A percentile compares a stretch with the other conserved stretches of the same genome.
These are phyloP conservation scores for Eragrostis nindensis DNA, from an alignment of 176 grass and related monocot species.

Conservation along the genomic window DNA sequence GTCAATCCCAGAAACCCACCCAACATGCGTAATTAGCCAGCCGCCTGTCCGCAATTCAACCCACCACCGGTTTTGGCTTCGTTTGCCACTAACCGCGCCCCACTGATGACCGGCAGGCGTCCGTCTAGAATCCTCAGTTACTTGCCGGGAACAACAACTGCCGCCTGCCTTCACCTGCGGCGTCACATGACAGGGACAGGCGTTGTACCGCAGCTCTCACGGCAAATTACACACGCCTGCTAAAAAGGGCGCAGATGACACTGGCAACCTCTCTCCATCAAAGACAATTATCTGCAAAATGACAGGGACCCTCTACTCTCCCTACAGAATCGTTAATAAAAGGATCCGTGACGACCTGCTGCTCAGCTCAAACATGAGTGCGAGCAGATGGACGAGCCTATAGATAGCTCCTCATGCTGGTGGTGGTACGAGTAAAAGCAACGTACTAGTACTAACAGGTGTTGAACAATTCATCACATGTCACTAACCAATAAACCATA, in stretches of 20 bases:
- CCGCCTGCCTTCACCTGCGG: background rate
- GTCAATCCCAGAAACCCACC: too few relatives aligned
- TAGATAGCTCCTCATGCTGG: too few relatives aligned
- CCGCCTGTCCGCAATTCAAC: too few relatives aligned
- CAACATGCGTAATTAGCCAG: too few relatives aligned
- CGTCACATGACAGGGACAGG: conserved; percentile 22
- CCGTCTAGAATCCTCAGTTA: conserved; percentile 19
- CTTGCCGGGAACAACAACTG: conserved; percentile 6
- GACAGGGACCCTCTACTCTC: conserved; percentile 30
- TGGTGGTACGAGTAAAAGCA: conserved; percentile 8
- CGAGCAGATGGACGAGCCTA: too few relatives aligned
- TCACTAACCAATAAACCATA: background rate
- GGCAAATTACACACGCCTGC: background rate
- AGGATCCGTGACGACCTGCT: background rate
- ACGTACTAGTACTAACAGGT: too few relatives aligned
- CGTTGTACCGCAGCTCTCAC: background rate
- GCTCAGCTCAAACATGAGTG: too few relatives aligned
- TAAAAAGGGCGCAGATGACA: background rate
- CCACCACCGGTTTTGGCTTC: too few relatives aligned
- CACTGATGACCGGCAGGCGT: background rate
- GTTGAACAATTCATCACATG: background rate
- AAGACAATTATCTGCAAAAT: conserved; percentile 21
- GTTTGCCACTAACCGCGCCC: too few relatives aligned
- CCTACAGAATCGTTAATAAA: background rate
- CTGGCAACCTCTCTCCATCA: background rate